Evolutionary conservation across 2,329 filamentous ascomycete species (phyloP), one percentile per base, ranked within the genome.

Genomic region (Verticillium longisporum): DNA sequence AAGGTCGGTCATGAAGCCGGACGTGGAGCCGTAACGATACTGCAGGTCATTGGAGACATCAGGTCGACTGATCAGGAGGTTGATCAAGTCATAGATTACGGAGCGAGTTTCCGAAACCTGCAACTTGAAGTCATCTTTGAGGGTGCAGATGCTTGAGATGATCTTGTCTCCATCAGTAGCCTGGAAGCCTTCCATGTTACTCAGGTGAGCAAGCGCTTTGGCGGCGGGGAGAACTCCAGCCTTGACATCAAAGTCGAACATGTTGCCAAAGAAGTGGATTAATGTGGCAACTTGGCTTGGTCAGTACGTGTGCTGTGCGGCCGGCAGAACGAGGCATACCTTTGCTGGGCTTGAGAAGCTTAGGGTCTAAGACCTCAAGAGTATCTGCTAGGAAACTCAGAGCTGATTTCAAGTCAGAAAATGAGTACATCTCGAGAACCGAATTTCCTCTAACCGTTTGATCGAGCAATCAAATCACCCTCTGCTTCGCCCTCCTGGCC

Each of bases 221-320:
- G 82, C 75, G 2, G 83, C 82, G 1, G 83, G 77, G 54, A 82
- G 72, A 60, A 86, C 79, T 50, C 83, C 83, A n/a, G 82, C 83
- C 67, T 83, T 83, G 71, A 85, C 82, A 64, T 86, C 83, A 60
- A 82, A 79, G 2, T 81, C 80, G 64, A 85, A 86, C 75, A 86
- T 83, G 61, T 81, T 79, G 14, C 80, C 79, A 61, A 86, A 86
- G 72, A 85, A 86, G 38, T 74, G 45, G n/a, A 50, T 50, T 21
- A 50, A 50, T 26, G 45, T 50, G n/a, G 45, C 45, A 26, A 50
- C 45, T 50, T 50, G 3, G 9, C 3, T 26, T 4, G n/a, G 18
- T 50, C n/a, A 50, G n/a, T 18, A 21, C 6, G 45, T 6, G 45
- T 13, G 3, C 15, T 4, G 26, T 26, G 26, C 26, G 26, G 26